Conservation (phyloP, 148 eudicot genomes). For the Rhododendron griersonianum region DNA sequence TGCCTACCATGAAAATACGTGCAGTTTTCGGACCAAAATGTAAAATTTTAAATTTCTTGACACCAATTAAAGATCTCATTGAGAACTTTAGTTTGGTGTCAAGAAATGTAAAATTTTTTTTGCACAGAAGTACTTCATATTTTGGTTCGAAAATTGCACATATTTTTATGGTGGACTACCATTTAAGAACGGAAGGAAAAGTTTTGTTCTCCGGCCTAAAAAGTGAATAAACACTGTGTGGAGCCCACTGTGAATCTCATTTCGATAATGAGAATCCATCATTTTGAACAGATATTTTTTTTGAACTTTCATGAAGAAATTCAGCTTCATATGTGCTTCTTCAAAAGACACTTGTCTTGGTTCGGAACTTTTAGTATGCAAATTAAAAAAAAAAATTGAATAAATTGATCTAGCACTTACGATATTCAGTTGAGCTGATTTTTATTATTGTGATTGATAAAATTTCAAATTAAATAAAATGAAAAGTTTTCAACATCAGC, state of each 20-base stretch:
- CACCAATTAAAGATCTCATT: no score
- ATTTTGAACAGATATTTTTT: neutral
- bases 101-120: no score
- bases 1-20: no score
- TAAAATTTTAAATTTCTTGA: no score
- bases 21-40: no score
- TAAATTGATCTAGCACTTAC: neutral
- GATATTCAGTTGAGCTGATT: neutral
- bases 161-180: no score
- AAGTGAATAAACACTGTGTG: neutral
- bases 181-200: no score
- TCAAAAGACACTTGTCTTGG: neutral
- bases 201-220: neutral
- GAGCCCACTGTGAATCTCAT: neutral
- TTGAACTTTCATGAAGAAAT: neutral
- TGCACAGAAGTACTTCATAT: no score
- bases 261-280: neutral
- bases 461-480: neutral
- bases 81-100: no score
- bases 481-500: neutral
- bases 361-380: neutral
- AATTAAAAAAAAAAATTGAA: neutral
- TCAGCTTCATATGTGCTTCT: neutral
- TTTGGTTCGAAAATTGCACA: no score
- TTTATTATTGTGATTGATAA: neutral